Percentiles rank a stretch among this genome's conserved stretches.
Conservation (phyloP, 2,329 filamentous ascomycete species). For the Falciphora oryzae region DNA sequence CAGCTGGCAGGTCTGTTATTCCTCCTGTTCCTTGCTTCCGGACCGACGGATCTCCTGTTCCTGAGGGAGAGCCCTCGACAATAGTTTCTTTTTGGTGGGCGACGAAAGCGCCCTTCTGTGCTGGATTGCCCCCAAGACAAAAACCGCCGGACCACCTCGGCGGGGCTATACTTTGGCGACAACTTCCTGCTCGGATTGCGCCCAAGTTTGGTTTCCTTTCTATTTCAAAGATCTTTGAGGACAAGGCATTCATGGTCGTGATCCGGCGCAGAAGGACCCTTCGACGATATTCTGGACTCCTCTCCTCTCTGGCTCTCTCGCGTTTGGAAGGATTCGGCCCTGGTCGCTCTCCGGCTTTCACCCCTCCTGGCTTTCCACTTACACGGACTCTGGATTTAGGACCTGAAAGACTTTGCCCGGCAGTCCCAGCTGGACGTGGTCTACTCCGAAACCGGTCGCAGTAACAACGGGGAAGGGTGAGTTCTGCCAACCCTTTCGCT, state of each 20-base stretch:
- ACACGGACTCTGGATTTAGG: slow-evolving; percentile 81
- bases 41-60: slow-evolving; percentile 30
- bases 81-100: neutral
- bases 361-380: slow-evolving; percentile 61
- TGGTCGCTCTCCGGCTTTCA: slow-evolving; percentile 17
- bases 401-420: slow-evolving; percentile 98
- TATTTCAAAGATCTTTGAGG: neutral
- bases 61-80: neutral
- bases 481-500: slow-evolving; percentile 28
- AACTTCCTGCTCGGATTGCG: neutral
- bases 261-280: slow-evolving; percentile 8
- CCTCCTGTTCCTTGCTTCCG: slow-evolving; percentile 52
- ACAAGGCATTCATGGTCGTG: neutral
- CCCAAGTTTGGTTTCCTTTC: neutral
- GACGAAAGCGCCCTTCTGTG: neutral
- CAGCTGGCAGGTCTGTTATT: slow-evolving; percentile 98
- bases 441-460: slow-evolving; percentile 92
- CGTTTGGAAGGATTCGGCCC: slow-evolving; percentile 23
- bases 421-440: slow-evolving; percentile 96
- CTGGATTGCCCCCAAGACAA: neutral
- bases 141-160: neutral
- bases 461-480: slow-evolving; percentile 88
- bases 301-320: slow-evolving; percentile 20
- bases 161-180: neutral
- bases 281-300: slow-evolving; percentile 17